These are phyloP conservation scores for Neospora caninum DNA, from an alignment of 169 alveolate species.

Conservation along the genomic window DNA sequence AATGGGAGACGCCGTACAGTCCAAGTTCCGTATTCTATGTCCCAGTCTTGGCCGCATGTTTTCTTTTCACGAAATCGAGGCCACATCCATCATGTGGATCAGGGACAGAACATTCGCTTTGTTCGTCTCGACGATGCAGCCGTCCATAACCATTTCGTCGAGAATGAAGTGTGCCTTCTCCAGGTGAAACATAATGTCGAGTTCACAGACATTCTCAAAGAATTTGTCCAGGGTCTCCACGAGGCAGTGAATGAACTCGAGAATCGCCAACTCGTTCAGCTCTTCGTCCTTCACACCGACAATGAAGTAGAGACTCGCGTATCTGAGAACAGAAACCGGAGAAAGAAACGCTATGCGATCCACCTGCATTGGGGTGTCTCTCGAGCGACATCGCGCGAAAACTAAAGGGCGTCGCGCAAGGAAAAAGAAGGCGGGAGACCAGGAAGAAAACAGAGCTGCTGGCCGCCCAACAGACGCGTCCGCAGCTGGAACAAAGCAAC, in stretches of 20 bases:
- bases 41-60: too few species aligned
- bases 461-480: too few species aligned
- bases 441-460: too few species aligned
- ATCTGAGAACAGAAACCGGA: constrained; percentile 76
- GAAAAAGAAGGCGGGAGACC: background rate
- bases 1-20: too few species aligned
- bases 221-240: constrained; percentile 97
- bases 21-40: too few species aligned
- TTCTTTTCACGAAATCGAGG: background rate
- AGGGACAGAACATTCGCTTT: constrained; percentile 30
- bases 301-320: constrained; percentile 97
- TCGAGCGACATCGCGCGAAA: background rate
- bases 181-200: constrained; percentile 96
- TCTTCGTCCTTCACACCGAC: constrained; percentile 89
- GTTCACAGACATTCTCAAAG: constrained; percentile 96
- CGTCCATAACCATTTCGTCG: constrained; percentile 93
- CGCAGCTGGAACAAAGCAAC: too few species aligned
- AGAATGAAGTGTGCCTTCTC: constrained; percentile 98
- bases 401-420: background rate
- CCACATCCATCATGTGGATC: constrained; percentile 37
- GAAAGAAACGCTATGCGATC: background rate
- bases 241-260: constrained; percentile 97
- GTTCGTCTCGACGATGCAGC: constrained; percentile 68
- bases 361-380: too few species aligned
- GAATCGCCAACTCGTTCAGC: constrained; percentile 94